These are phyloP conservation scores for Macroventuria anomochaeta DNA, from an alignment of 2,329 filamentous ascomycete species.

Conservation along the genomic window DNA sequence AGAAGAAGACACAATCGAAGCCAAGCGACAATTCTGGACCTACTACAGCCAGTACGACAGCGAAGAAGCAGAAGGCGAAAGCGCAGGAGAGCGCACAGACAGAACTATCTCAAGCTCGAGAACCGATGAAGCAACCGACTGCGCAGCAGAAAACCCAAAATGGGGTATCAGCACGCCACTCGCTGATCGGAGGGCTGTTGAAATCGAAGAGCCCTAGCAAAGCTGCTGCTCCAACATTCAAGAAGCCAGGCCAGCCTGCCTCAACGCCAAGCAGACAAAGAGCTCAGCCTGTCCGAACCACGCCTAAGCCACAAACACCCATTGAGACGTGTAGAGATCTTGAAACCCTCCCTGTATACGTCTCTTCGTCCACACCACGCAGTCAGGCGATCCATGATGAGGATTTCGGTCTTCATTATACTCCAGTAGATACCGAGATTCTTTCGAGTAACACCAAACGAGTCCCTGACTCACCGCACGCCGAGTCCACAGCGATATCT, in stretches of 20 bases:
- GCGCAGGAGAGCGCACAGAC: background rate
- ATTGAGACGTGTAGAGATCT: slow-evolving; percentile 2
- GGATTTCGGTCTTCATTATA: slow-evolving; percentile 8
- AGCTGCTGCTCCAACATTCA: slow-evolving; percentile 18
- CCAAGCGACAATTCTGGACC: background rate
- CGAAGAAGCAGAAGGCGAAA: background rate
- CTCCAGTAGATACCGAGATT: slow-evolving; percentile 24
- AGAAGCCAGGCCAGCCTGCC: slow-evolving; percentile 24
- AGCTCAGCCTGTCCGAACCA: slow-evolving; percentile 3
- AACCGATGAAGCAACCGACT: background rate
- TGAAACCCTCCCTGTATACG: slow-evolving; percentile 1
- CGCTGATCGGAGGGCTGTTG: slow-evolving; percentile 24
- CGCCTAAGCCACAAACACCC: slow-evolving; percentile 17
- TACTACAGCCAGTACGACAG: background rate
- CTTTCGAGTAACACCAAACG: slow-evolving; percentile 53
- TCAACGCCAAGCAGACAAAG: slow-evolving; percentile 24
- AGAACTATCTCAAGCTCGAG: background rate
- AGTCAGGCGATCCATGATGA: slow-evolving; percentile 3
- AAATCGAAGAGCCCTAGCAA: slow-evolving; percentile 15
- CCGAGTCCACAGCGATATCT: slow-evolving; percentile 50
- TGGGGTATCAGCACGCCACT: slow-evolving; percentile 5
- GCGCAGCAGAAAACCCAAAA: slow-evolving; percentile 2
- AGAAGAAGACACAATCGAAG: slow-evolving; percentile 7
- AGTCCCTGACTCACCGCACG: slow-evolving; percentile 50
- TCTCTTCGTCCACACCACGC: slow-evolving; percentile 24